Base-by-base conservation (phyloP, 495 filamentous ascomycete species). In the Monascus purpureus region DNA sequence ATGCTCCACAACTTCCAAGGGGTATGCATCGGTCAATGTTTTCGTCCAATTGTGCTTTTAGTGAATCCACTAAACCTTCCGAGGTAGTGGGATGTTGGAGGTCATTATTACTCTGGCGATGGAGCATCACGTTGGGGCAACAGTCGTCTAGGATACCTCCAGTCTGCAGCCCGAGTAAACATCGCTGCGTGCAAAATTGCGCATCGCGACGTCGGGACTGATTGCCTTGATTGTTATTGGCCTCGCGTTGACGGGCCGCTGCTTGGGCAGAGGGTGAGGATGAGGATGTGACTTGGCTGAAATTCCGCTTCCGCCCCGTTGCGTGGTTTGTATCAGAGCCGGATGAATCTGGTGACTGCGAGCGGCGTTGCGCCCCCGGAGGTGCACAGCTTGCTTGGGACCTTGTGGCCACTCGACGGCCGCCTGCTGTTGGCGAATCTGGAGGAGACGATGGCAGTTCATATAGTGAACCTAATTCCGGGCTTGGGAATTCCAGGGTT, bases 341-440 rank as follows among this genome's bases (percentile, higher is more conserved):
- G 28, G n/a, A n/a, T n/a, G 40, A n/a, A 41, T 43, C 40, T 15
- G 28, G 33, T 1, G 36, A 42, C 32, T 31, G 26, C 30, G 29
- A 30, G 7, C 27, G 24, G 33, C 31, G 23, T 22, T n/a, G 17
- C 24, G 15, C 19, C 28, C 25, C n/a, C 14, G 22, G 14, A 33
- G 30, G 13, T 20, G 37, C 36, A 41, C 39, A 44, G 35, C 39
- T 33, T 32, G 36, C 12, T 36, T 14, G 17, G 29, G 38, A 38
- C 45, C 40, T 37, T 38, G 40, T 39, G 29, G 34, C 24, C 26
- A 45, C 35, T 30, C 42, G 32, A 41, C 30, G 27, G 37, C 42
- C 36, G 25, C 32, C 25, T 19, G 36, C 17, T 26, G 39, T 17
- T 28, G 7, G 7, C n/a, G n/a, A 7, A 7, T 7, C 7, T 7